Conservation (phyloP, 345 rosid species). For the Citrus inodora region DNA sequence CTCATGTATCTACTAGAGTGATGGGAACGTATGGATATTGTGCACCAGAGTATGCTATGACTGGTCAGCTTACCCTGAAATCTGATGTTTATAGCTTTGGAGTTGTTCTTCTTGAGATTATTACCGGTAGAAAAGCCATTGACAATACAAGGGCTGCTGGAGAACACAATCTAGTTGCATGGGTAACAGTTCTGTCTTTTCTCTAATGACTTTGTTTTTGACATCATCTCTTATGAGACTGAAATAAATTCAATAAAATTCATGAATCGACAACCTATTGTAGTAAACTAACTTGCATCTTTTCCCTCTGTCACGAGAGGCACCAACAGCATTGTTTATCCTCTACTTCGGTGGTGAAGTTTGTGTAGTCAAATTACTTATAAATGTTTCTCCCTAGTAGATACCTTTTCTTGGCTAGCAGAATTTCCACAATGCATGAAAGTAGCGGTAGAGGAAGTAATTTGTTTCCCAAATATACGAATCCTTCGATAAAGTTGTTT, state of each 20-base stretch:
- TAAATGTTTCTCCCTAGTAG: not conserved
- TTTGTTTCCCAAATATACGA: not conserved
- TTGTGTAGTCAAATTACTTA: not conserved
- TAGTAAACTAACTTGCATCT: not conserved
- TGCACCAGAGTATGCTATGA: slow-evolving; percentile 84
- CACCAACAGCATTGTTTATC: not conserved
- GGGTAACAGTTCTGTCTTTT: slow-evolving; percentile 47
- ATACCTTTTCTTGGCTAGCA: not conserved
- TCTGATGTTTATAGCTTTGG: slow-evolving; percentile 66
- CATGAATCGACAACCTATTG: not conserved
- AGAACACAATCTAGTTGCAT: slow-evolving; percentile 68
- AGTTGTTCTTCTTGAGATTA: slow-evolving; percentile 64
- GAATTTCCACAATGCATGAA: not conserved
- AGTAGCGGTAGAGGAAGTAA: not conserved
- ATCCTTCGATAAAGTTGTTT: not conserved
- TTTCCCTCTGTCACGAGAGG: not conserved
- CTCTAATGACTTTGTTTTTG: not conserved
- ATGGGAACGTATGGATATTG: slow-evolving; percentile 79
- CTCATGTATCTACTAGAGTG: slow-evolving; percentile 72
- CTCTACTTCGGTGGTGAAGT: not conserved
- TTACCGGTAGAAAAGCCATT: slow-evolving; percentile 68
- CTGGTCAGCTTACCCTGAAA: slow-evolving; percentile 71
- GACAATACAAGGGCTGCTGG: slow-evolving; percentile 49
- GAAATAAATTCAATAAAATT: not conserved
- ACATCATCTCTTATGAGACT: not conserved